Evolutionary conservation across 495 filamentous ascomycete genomes (phyloP), one percentile per base, ranked within the genome.

Genomic region (Penicillium angulare): DNA sequence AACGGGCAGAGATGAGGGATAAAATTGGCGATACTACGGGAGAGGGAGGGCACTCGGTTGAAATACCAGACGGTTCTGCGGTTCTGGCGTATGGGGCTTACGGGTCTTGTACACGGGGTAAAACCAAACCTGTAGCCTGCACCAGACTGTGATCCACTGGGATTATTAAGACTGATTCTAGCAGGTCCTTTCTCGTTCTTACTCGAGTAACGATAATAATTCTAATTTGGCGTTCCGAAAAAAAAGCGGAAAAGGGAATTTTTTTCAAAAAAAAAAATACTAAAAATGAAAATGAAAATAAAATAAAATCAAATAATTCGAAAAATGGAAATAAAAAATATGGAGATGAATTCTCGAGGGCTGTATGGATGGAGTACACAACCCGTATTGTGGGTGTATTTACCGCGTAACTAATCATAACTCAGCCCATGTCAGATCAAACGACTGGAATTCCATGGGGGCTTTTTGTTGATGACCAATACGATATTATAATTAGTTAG

Each of bases 21-120:
- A 54, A 55, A 61, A 57, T 49, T 53, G 55, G 53, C 58, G 58
- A 61, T 64, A 41, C 56, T 64, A 45, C 52, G 47, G 57, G 44
- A 44, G 46, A 31, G 47, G 55, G 35, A 58, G 53, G n/a, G n/a
- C n/a, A n/a, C n/a, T n/a, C n/a, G n/a, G 42, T 47, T 60, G 57
- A 59, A 65, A 67, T 67, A 65, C 55, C 48, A 56, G 51, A 47
- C 43, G 24, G 27, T 33, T 36, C 38, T 18, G n/a, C n/a, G n/a
- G n/a, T n/a, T n/a, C n/a, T n/a, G n/a, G 27, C 23, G 44, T 48
- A 39, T 51, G 24, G 27, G 27, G 27, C 27, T 31, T n/a, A n/a
- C n/a, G n/a, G n/a, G n/a, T n/a, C n/a, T n/a, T n/a, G n/a, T n/a
- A n/a, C n/a, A n/a, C n/a, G n/a, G n/a, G n/a, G n/a, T n/a, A n/a